Evolutionary conservation across 805 yeast genomes (phyloP).

Genomic region (Candida coleopterorum): DNA sequence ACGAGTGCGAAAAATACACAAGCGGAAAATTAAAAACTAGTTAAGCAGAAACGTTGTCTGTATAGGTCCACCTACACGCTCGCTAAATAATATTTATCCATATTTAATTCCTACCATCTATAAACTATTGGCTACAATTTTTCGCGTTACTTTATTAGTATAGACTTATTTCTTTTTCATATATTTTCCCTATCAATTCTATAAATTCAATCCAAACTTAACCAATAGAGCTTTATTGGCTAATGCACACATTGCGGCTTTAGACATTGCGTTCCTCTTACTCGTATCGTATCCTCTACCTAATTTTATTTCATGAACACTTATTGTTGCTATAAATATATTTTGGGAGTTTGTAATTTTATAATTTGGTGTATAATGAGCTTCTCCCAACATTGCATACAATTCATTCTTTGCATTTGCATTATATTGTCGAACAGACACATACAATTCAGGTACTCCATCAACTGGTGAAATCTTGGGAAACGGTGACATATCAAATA

Average conservation of each 20-base stretch:
- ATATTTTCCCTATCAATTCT: too few relatives aligned
- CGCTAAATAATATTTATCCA: too few relatives aligned
- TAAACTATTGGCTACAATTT: too few relatives aligned
- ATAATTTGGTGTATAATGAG: slow-evolving; percentile 27
- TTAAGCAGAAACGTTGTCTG: too few relatives aligned
- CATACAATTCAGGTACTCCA: not conserved
- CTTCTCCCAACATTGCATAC: slow-evolving; percentile 21
- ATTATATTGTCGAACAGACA: slow-evolving; percentile 3
- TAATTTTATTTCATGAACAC: slow-evolving; percentile 14
- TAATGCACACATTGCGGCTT: slow-evolving; percentile 33
- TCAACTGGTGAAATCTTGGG: not conserved
- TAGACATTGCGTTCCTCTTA: slow-evolving; percentile 34
- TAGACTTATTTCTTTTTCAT: too few relatives aligned
- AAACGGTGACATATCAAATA: not conserved
- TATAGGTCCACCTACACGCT: too few relatives aligned
- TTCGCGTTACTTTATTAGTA: too few relatives aligned
- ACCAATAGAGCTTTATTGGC: slow-evolving; percentile 11
- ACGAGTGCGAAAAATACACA: too few relatives aligned
- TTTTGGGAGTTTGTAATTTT: slow-evolving; percentile 10
- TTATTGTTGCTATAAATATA: slow-evolving; percentile 16
- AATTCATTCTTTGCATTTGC: slow-evolving; percentile 25
- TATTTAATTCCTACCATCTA: too few relatives aligned
- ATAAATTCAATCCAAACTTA: not conserved
- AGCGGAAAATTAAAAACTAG: too few relatives aligned
- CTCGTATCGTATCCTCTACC: slow-evolving; percentile 28